A percentile compares a stretch with the other conserved stretches of the same genome.
phyloP scores from a whole-genome alignment of 768 basidiomycete genomes.

The Trametes maxima region DNA sequence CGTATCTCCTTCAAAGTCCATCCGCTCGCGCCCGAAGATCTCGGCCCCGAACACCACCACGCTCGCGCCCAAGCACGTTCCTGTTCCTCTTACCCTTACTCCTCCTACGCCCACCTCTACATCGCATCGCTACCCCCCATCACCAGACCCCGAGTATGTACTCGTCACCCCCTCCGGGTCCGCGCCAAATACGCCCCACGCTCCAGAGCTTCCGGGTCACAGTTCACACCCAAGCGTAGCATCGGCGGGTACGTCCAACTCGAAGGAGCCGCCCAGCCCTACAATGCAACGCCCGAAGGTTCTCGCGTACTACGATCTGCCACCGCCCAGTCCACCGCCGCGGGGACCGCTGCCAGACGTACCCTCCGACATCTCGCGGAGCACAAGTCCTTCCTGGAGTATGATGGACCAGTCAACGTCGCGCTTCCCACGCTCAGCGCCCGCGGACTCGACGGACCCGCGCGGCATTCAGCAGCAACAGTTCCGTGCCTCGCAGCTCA shows the following conservation, averaged over 20 bases:
- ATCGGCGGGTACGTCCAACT: slow-evolving; percentile 1
- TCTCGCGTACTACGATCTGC: slow-evolving; percentile 30
- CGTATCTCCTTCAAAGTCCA: slow-evolving; percentile 12
- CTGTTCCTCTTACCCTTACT: slow-evolving; percentile 27
- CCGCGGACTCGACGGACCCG: slow-evolving; percentile 19
- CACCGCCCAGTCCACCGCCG: slow-evolving; percentile 31
- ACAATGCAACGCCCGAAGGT: slow-evolving; percentile 22
- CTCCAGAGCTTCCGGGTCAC: slow-evolving; percentile 2
- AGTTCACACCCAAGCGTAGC: slow-evolving; percentile 6
- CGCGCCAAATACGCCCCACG: slow-evolving; percentile 3
- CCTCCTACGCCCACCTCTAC: slow-evolving; percentile 23
- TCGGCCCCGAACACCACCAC: slow-evolving; percentile 32
- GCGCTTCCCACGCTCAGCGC: slow-evolving; percentile 24
- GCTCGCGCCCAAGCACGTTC: slow-evolving; percentile 27
- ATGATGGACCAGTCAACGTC: slow-evolving; percentile 19
- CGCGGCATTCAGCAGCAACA: slow-evolving; percentile 19
- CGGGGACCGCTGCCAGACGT: slow-evolving; percentile 28
- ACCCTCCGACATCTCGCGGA: slow-evolving; percentile 23
- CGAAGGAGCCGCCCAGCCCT: slow-evolving; percentile 18
- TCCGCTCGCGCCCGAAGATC: slow-evolving; percentile 26
- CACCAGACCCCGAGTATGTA: slow-evolving; percentile 23
- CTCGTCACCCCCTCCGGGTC: slow-evolving; percentile 23
- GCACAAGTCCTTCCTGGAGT: slow-evolving; percentile 23
- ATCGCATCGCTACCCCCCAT: slow-evolving; percentile 8
- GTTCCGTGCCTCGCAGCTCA: slow-evolving; percentile 5